Base-by-base conservation (phyloP, 2,329 filamentous ascomycete species). In the Alternaria atra region DNA sequence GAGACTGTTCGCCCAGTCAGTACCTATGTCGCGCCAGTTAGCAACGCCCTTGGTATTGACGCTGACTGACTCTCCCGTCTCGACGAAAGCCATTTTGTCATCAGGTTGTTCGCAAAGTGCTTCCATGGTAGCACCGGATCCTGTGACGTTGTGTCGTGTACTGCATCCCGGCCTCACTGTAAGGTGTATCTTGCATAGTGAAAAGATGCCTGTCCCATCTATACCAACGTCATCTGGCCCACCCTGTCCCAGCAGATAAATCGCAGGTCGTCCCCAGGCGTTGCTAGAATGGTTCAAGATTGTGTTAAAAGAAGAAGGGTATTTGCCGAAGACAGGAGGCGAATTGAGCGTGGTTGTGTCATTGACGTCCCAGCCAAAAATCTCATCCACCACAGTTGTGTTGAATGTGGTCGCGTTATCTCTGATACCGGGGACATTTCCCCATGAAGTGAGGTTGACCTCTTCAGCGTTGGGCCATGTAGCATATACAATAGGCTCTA, bases 121-220 rank as follows among this genome's bases (percentile, higher is more conserved):
- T 32, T 79, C 80, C 74, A 94, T 83, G 9, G 78, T 79, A 0
- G 87, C 88, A 2, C 91, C 90, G 2, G 73, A 79, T 2, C 72
- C 73, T 6, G 78, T 80, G 0, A 80, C 82, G 40, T 79, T 79
- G 62, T 83, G 84, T 4, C 69, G 68, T 9, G 91, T 93, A 0
- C 87, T 89, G 75, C 92, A 95, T 12, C 85, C 80, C 0, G 89
- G 83, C 0, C 89, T 88, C 1, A 88, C 75, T 65, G 87, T 89
- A 0, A 87, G 90, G 23, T 86, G 85, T 13, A 94, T 74, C 42
- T 89, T 83, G 72, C 91, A 95, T 0, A 95, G 78, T 0, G 89
- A 87, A 71, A 90, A 93, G 30, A 68, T 55, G 3, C 65, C 70
- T 1, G 61, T 74, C 39, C 61, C 52, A 25, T 74, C 61, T 6